A percentile compares a stretch with the other conserved stretches of the same genome.
phyloP scores from a whole-genome alignment of 129 eudicot genomes.

The Dittrichia graveolens region DNA sequence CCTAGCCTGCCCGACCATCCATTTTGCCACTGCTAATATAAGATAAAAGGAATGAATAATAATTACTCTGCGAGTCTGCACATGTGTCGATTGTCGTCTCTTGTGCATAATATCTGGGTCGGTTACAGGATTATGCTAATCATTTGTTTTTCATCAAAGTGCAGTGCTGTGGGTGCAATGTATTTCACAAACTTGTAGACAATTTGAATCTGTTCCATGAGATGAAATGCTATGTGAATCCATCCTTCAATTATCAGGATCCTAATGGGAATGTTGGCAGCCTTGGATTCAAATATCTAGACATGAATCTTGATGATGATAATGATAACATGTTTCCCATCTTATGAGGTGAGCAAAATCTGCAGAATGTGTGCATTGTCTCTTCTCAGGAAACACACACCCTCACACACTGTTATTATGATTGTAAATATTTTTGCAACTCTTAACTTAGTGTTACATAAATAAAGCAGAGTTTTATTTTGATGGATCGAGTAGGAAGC shows the following conservation, averaged over 20 bases:
- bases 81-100: not conserved
- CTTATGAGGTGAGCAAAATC: constrained; percentile 36
- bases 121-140: not conserved
- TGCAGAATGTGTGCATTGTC: constrained; percentile 24
- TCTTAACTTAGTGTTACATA: constrained; percentile 11
- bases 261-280: constrained; percentile 36
- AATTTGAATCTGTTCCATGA: constrained; percentile 80
- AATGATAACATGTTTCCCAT: constrained; percentile 55
- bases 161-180: constrained; percentile 89
- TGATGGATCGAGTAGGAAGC: constrained; percentile 1
- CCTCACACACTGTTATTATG: not conserved
- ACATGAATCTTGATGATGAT: constrained; percentile 51
- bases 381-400: constrained; percentile 18
- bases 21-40: too few relatives aligned
- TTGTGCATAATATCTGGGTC: constrained; percentile 10
- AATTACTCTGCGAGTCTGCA: too few relatives aligned
- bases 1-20: too few relatives aligned
- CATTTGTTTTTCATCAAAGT: constrained; percentile 10
- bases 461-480: too few relatives aligned
- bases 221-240: constrained; percentile 84
- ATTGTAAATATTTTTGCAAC: constrained; percentile 28
- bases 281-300: constrained; percentile 59
- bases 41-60: too few relatives aligned
- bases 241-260: constrained; percentile 72
- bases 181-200: constrained; percentile 89